phyloP scores from a whole-genome alignment of 345 rosid genomes.

The Citrus sinensis region DNA sequence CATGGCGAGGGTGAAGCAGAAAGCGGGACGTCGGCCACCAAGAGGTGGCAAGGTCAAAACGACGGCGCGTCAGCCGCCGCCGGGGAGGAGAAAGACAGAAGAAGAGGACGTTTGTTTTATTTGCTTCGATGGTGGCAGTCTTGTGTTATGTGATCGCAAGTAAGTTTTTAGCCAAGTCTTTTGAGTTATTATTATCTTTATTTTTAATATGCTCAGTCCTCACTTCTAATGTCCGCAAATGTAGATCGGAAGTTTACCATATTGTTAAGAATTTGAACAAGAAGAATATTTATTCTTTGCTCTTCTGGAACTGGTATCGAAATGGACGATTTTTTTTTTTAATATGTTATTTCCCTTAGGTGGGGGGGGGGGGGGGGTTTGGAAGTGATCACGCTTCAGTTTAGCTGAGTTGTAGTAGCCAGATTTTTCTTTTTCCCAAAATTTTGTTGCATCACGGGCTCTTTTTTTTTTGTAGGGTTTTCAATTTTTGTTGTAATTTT shows the following conservation, averaged over 20 bases:
- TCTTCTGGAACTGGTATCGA: too few species aligned
- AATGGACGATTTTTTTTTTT: too few species aligned
- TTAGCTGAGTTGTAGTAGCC: neutral
- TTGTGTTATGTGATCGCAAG: conserved; percentile 98
- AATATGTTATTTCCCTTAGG: too few species aligned
- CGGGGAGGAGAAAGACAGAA: conserved; percentile 39
- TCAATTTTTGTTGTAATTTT: conserved; percentile 15
- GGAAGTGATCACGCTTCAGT: neutral
- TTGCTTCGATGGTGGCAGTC: conserved; percentile 97
- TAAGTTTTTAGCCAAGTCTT: conserved; percentile 25
- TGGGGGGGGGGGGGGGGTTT: too few species aligned
- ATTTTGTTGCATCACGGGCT: neutral
- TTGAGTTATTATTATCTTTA: neutral
- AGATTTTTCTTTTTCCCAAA: neutral
- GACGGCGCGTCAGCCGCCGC: conserved; percentile 5
- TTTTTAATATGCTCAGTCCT: neutral
- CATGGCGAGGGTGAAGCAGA: conserved; percentile 34
- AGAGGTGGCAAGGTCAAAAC: conserved; percentile 24
- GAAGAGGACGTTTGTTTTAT: conserved; percentile 99
- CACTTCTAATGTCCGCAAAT: neutral
- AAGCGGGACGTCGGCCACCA: conserved; percentile 85
- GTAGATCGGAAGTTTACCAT: neutral
- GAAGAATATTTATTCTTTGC: neutral
- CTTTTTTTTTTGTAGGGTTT: conserved; percentile 3
- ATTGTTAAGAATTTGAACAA: neutral